phyloP scores from a whole-genome alignment of 148 eudicot species.

The Chenopodium berlandieri region DNA sequence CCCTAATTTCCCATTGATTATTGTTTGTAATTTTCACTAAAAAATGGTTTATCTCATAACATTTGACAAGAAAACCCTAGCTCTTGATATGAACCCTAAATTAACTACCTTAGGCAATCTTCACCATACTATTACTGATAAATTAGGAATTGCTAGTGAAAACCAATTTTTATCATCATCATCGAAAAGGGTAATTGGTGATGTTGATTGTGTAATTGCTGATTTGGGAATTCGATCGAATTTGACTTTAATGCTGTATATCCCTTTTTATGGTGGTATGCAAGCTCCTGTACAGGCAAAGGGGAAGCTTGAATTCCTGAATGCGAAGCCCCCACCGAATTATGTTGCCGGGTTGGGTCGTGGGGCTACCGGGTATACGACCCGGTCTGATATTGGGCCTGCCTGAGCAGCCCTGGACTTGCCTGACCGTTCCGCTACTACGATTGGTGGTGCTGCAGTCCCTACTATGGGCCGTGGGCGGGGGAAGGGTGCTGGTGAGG shows the following conservation, averaged over 20 bases:
- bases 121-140: slow-evolving; percentile 32
- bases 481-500: slow-evolving; percentile 62
- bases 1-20: background rate
- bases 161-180: slow-evolving; percentile 53
- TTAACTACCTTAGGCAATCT: slow-evolving; percentile 48
- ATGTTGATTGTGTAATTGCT: slow-evolving; percentile 26
- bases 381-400: slow-evolving; percentile 94
- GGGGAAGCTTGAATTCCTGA: slow-evolving; percentile 57
- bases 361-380: slow-evolving; percentile 96
- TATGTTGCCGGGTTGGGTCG: slow-evolving; percentile 97
- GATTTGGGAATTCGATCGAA: slow-evolving; percentile 43
- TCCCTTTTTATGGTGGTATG: slow-evolving; percentile 68
- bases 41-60: slow-evolving; percentile 58
- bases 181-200: slow-evolving; percentile 38
- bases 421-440: slow-evolving; percentile 60
- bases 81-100: slow-evolving; percentile 51
- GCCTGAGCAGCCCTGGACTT: slow-evolving; percentile 91
- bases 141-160: slow-evolving; percentile 39
- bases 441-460: slow-evolving; percentile 51
- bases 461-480: slow-evolving; percentile 54
- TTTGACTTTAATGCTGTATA: slow-evolving; percentile 47
- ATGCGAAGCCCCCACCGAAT: slow-evolving; percentile 74
- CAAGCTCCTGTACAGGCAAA: slow-evolving; percentile 72
- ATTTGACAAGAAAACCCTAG: slow-evolving; percentile 49
- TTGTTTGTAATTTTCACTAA: background rate